Evolutionary conservation across 2,329 filamentous ascomycete species (phyloP).

Genomic region (Alternaria brassicae): DNA sequence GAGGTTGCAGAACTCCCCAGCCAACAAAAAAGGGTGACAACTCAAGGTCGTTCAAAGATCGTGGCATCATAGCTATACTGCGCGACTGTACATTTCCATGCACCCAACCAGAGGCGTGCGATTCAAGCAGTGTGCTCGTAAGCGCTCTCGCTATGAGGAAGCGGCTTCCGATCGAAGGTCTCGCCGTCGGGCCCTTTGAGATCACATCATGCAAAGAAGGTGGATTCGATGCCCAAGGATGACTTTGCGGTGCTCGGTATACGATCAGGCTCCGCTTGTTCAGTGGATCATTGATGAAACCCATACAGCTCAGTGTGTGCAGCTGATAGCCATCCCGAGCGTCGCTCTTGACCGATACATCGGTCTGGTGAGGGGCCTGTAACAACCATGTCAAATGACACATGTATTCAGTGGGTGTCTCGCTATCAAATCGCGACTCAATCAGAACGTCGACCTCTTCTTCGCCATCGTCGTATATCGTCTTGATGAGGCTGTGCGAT

Average conservation of each 20-base stretch:
- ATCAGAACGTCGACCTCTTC: slow-evolving; percentile 53
- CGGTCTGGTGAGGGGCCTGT: slow-evolving; percentile 11
- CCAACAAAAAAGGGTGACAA: slow-evolving; percentile 21
- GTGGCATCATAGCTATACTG: slow-evolving; percentile 19
- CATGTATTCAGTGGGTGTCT: slow-evolving; percentile 18
- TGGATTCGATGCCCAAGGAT: slow-evolving; percentile 21
- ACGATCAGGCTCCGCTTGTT: slow-evolving; percentile 19
- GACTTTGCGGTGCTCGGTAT: slow-evolving; percentile 18
- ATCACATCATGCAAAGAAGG: slow-evolving; percentile 18
- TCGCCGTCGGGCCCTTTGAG: slow-evolving; percentile 8
- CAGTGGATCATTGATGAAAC: slow-evolving; percentile 23
- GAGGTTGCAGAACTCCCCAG: slow-evolving; percentile 19
- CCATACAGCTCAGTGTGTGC: slow-evolving; percentile 21
- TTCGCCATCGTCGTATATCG: slow-evolving; percentile 16
- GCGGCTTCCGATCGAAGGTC: slow-evolving; percentile 11
- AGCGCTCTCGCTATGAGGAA: slow-evolving; percentile 17
- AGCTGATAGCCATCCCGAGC: slow-evolving; percentile 14
- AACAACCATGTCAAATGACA: slow-evolving; percentile 25
- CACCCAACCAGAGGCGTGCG: slow-evolving; percentile 20
- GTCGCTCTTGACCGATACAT: slow-evolving; percentile 4
- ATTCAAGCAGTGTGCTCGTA: slow-evolving; percentile 15
- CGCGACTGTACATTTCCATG: slow-evolving; percentile 23
- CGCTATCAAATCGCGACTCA: slow-evolving; percentile 75
- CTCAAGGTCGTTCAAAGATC: slow-evolving; percentile 12
- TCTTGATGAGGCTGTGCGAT: slow-evolving; percentile 13